phyloP scores from a whole-genome alignment of 116 monocot species.

The Posidonia oceanica region DNA sequence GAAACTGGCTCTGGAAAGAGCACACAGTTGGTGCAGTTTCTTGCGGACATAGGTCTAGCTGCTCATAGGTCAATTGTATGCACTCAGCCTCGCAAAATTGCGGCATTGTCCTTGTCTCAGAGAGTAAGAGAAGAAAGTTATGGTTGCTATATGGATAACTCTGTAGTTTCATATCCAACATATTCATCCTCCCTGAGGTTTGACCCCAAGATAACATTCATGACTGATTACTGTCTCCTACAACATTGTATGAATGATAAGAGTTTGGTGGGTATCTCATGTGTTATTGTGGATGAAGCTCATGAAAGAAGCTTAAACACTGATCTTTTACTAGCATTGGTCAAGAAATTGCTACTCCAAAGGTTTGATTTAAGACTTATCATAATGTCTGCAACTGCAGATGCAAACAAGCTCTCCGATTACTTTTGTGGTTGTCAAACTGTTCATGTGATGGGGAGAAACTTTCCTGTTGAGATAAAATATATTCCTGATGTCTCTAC shows the following conservation, averaged over 20 bases:
- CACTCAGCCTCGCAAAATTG: slow-evolving; percentile 97
- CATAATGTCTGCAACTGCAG: slow-evolving; percentile 89
- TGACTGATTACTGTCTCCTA: slow-evolving; percentile 76
- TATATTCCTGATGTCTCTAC: slow-evolving; percentile 53
- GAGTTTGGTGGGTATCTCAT: slow-evolving; percentile 45
- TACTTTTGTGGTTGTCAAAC: slow-evolving; percentile 58
- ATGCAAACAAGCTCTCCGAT: slow-evolving; percentile 57
- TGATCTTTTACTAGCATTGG: slow-evolving; percentile 58
- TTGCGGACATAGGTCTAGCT: slow-evolving; percentile 68
- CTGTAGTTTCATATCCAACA: slow-evolving; percentile 27
- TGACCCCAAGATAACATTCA: slow-evolving; percentile 51
- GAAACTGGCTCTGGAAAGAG: slow-evolving; percentile 99
- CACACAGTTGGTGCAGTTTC: slow-evolving; percentile 88
- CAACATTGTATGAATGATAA: slow-evolving; percentile 51
- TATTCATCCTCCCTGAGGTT: slow-evolving; percentile 38
- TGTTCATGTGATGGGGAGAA: slow-evolving; percentile 56
- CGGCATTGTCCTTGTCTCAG: slow-evolving; percentile 59
- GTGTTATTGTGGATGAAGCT: slow-evolving; percentile 79
- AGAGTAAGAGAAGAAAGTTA: slow-evolving; percentile 66
- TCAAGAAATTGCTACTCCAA: slow-evolving; percentile 46
- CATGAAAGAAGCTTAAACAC: slow-evolving; percentile 94
- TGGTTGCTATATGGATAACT: slow-evolving; percentile 53
- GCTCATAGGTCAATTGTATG: slow-evolving; percentile 55
- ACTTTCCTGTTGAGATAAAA: slow-evolving; percentile 71
- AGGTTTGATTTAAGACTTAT: slow-evolving; percentile 56